Conservation (phyloP, 768 basidiomycete genomes). For the Calvatia gigantea region DNA sequence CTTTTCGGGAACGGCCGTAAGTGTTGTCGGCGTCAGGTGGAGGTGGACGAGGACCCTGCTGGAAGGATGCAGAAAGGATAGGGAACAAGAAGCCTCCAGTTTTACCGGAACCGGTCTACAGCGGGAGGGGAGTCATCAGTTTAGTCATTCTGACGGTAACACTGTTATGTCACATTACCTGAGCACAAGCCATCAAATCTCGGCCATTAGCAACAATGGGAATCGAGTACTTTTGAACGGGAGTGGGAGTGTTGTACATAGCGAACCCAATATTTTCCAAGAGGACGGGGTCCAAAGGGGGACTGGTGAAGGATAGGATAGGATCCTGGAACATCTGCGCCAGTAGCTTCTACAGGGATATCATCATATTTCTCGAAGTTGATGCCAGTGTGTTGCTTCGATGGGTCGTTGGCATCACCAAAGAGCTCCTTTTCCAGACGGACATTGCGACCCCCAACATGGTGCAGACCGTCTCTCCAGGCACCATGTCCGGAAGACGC, state of each 20-base stretch:
- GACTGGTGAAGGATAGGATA: constrained; percentile 77
- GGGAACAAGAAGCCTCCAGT: constrained; percentile 99
- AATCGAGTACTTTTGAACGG: constrained; percentile 99
- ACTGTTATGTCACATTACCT: constrained; percentile 44
- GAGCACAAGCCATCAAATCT: constrained; percentile 94
- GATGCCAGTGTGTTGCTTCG: constrained; percentile 93
- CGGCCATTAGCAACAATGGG: constrained; percentile 91
- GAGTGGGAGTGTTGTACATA: constrained; percentile 93
- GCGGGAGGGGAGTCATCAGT: constrained; percentile 14
- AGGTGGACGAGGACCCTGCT: constrained; percentile 71
- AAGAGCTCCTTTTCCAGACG: constrained; percentile 96
- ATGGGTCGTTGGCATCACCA: constrained; percentile 81
- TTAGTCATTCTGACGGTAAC: constrained; percentile 16
- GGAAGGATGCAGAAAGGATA: constrained; percentile 91
- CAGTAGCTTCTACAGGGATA: constrained; percentile 98
- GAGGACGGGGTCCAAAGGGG: constrained; percentile 89
- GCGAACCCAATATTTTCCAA: constrained; percentile 93
- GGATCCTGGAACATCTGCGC: constrained; percentile 97
- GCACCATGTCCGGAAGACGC: constrained; percentile 55
- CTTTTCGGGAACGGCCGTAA: constrained; percentile 77
- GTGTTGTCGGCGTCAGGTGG: constrained; percentile 48
- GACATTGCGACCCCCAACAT: constrained; percentile 77
- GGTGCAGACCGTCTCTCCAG: constrained; percentile 90
- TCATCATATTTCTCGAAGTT: constrained; percentile 99
- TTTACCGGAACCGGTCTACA: constrained; percentile 97